phyloP scores from a whole-genome alignment of 208 protist genomes.

The Vickermania spadyakhi region DNA sequence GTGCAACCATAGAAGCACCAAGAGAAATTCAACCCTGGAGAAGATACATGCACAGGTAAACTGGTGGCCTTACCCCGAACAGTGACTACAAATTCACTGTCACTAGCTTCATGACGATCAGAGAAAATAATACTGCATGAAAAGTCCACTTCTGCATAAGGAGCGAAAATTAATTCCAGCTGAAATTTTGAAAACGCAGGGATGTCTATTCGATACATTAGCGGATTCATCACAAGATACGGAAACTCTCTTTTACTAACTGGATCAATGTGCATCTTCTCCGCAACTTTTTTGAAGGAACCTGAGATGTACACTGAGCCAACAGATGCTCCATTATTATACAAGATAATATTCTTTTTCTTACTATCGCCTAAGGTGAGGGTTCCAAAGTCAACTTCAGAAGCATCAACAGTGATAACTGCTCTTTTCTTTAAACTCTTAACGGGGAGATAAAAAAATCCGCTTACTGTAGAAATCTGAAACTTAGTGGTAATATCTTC shows the following conservation, averaged over 20 bases:
- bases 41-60: constrained; percentile 66
- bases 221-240: constrained; percentile 41
- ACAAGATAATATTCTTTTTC: constrained; percentile 33
- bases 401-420: constrained; percentile 23
- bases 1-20: constrained; percentile 69
- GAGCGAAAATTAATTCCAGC: constrained; percentile 42
- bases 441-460: constrained; percentile 57
- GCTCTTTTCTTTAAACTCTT: constrained; percentile 34
- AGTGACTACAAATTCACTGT: constrained; percentile 13
- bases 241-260: constrained; percentile 12
- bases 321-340: constrained; percentile 58
- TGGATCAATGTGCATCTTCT: constrained; percentile 37
- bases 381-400: constrained; percentile 59
- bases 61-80: constrained; percentile 36
- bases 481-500: constrained; percentile 58
- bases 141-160: constrained; percentile 20
- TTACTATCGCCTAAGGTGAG: constrained; percentile 59
- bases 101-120: constrained; percentile 22
- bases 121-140: constrained; percentile 36
- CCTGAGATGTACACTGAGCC: constrained; percentile 49
- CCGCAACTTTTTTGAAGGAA: constrained; percentile 41
- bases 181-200: constrained; percentile 27
- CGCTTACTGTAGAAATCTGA: constrained; percentile 44
- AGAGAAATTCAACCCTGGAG: constrained; percentile 41
- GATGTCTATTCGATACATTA: constrained; percentile 37